Evolutionary conservation across 2,329 filamentous ascomycete species (phyloP), one percentile per base, ranked within the genome.

Genomic region (Colletotrichum sp.): DNA sequence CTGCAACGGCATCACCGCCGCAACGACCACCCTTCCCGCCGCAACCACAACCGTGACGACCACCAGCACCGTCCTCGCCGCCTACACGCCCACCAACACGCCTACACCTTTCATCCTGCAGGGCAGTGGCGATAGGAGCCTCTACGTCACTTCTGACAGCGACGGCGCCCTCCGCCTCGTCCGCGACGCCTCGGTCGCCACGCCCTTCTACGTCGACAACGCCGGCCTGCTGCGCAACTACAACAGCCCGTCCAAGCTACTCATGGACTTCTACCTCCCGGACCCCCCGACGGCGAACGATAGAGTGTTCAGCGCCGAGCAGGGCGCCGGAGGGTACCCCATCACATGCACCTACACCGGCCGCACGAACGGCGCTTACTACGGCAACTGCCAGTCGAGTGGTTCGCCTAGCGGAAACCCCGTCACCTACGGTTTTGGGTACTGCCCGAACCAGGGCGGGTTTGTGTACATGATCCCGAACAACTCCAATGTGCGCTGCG

Each of bases 1-100:
- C 68, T 88, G 86, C 84, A 87, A 83, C 81, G 85, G 86, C 67
- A 82, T 88, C 79, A 86, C 85, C 36, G 81, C 81, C 48, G 72
- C 79, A n/a, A 81, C 83, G 24, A 83, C 81, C 71, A 87, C 85
- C 6, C 85, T 83, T 52, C 77, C 84, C 18, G 79, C 78, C 38
- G 82, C 85, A 21, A 87, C 85, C 70, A 79, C 81, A 48, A 87
- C 85, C 26, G 80, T 81, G 38, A 87, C 85, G n/a, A 83, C 86
- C 69, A 87, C 85, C 71, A 83, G 81, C 69, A 86, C 84, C 63
- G 78, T 72, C 7, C 16, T 55, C 30, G 69, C 69, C 26, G 69
- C 69, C 30, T 72, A 67, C 63, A 72, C 69, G 32, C 69, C 69
- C 24, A 67, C 69, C 5, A 43, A 66, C 61, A 72, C n/a, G 24